These are phyloP conservation scores for Rhizopogon parksii DNA, from an alignment of 1,284 basidiomycete species.

Conservation along the genomic window DNA sequence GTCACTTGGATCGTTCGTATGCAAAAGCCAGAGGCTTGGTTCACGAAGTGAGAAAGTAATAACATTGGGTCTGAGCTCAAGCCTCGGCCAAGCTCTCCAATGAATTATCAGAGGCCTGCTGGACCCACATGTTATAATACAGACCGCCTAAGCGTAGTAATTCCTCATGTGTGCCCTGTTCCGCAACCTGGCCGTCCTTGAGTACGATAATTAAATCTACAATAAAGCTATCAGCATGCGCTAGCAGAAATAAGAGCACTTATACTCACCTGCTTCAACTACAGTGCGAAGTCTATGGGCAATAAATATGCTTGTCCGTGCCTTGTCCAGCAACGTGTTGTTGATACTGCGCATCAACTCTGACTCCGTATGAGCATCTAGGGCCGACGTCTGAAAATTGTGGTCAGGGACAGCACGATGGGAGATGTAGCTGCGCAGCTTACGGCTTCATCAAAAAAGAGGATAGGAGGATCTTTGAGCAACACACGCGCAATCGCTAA, in stretches of 20 bases:
- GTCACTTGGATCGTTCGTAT: too few species aligned
- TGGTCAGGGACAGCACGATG: constrained; percentile 1
- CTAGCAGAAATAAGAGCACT: constrained; percentile 3
- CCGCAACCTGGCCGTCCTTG: constrained; percentile 77
- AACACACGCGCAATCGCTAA: constrained; percentile 90
- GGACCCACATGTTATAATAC: constrained; percentile 83
- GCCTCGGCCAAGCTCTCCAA: constrained; percentile 11
- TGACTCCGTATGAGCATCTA: constrained; percentile 91
- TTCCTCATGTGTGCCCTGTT: constrained; percentile 89
- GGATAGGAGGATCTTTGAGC: constrained; percentile 88
- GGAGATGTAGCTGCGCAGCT: constrained; percentile 25
- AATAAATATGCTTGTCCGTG: constrained; percentile 91
- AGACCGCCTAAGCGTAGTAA: constrained; percentile 67
- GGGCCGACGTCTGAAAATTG: constrained; percentile 71
- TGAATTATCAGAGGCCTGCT: constrained; percentile 47
- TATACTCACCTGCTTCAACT: constrained; percentile 69
- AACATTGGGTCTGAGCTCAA: not conserved
- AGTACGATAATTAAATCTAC: constrained; percentile 87
- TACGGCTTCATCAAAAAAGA: constrained; percentile 98
- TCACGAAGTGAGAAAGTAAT: not conserved
- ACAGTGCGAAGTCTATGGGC: constrained; percentile 89
- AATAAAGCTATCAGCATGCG: not conserved
- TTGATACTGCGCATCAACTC: constrained; percentile 97
- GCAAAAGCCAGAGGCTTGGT: too few species aligned
- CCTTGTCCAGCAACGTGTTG: constrained; percentile 63